A percentile compares a stretch with the other conserved stretches of the same genome.
Conservation (phyloP, 495 filamentous ascomycete species). For the Xylaria venustula region DNA sequence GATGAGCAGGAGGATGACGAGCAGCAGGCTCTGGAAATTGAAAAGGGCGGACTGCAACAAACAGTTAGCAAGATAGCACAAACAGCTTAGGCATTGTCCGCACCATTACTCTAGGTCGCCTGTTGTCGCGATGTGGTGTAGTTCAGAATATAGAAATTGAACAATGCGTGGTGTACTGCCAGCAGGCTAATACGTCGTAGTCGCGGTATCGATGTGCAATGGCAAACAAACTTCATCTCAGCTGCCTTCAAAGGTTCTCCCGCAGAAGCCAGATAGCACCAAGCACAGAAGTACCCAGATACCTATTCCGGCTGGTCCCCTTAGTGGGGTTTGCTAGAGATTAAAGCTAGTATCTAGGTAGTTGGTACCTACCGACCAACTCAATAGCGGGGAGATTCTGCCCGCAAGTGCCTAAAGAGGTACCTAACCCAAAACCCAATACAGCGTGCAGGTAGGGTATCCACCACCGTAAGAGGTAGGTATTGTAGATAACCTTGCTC, state of each 20-base stretch:
- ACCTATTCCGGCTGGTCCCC: neutral
- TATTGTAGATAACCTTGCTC: too few species aligned
- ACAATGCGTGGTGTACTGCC: neutral
- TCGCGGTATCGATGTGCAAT: too few species aligned
- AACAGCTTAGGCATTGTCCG: neutral
- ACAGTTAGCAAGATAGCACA: constrained; percentile 26
- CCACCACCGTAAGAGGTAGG: too few species aligned
- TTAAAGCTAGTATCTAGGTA: neutral
- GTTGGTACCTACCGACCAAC: too few species aligned
- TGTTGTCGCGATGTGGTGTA: neutral
- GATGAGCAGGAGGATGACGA: constrained; percentile 91
- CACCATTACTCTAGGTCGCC: constrained; percentile 5
- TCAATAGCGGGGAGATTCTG: too few species aligned
- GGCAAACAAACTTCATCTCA: too few species aligned
- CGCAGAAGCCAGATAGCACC: constrained; percentile 14
- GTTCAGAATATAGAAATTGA: neutral
- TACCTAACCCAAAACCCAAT: too few species aligned
- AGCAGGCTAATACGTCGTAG: neutral
- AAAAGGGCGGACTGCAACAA: constrained; percentile 80
- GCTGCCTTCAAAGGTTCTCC: too few species aligned
- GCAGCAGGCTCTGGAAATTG: constrained; percentile 92
- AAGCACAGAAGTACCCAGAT: neutral
- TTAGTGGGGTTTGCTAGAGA: neutral
- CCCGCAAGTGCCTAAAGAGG: too few species aligned
- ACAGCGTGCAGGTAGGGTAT: too few species aligned